Percentiles rank a stretch among this genome's conserved stretches.
phyloP scores from a whole-genome alignment of 805 yeast genomes.

The Komagataella populi region DNA sequence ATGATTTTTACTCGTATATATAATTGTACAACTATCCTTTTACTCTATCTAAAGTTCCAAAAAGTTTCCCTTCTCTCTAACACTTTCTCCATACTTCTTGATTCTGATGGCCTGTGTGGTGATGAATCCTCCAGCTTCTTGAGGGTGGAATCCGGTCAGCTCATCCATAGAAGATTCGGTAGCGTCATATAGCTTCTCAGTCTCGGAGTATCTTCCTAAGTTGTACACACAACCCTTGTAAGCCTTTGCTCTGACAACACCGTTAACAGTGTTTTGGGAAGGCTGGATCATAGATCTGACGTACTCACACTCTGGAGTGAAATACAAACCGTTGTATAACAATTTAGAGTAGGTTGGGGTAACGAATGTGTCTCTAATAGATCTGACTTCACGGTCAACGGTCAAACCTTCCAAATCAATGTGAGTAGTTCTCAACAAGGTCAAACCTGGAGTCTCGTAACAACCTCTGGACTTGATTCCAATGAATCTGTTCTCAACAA shows the following conservation, averaged over 20 bases:
- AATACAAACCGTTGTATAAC: constrained; percentile 94
- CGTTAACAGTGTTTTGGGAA: constrained; percentile 90
- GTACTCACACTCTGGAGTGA: constrained; percentile 96
- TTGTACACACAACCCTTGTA: constrained; percentile 82
- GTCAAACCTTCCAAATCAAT: constrained; percentile 95
- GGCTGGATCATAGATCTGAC: constrained; percentile 89
- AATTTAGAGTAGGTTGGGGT: constrained; percentile 83
- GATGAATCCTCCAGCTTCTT: constrained; percentile 94
- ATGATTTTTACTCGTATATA: not conserved
- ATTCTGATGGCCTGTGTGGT: constrained; percentile 97
- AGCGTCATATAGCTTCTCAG: constrained; percentile 95
- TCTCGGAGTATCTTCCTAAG: constrained; percentile 88
- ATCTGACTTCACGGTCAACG: constrained; percentile 94
- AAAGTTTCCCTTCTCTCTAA: constrained; percentile 60
- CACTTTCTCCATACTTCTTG: constrained; percentile 95
- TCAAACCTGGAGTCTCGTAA: constrained; percentile 98
- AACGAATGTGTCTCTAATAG: constrained; percentile 91
- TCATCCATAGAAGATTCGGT: constrained; percentile 99
- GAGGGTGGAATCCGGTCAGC: constrained; percentile 94
- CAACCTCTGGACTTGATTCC: constrained; percentile 99
- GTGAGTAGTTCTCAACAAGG: constrained; percentile 86
- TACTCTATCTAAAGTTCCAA: constrained; percentile 25
- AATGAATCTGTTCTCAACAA: constrained; percentile 97
- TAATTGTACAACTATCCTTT: not conserved
- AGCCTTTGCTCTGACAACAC: constrained; percentile 84